Conservation (phyloP, 805 yeast genomes). For the Yarrowia osloensis region DNA sequence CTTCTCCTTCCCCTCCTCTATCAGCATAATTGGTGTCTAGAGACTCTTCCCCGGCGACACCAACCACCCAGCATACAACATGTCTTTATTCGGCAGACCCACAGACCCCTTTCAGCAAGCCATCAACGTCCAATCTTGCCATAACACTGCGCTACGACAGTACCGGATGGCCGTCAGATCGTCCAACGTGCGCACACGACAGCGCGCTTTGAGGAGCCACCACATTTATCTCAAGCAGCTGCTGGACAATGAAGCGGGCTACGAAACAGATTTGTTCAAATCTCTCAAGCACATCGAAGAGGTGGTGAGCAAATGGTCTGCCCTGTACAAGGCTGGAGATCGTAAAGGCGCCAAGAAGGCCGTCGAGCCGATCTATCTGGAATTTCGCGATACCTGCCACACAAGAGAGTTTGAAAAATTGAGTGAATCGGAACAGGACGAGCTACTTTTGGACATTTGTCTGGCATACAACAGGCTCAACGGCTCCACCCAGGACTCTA, state of each 20-base stretch:
- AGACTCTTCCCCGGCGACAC: background rate
- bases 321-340: background rate
- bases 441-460: slow-evolving; percentile 13
- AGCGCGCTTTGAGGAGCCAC: slow-evolving; percentile 10
- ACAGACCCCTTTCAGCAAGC: slow-evolving; percentile 23
- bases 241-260: slow-evolving; percentile 13
- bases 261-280: slow-evolving; percentile 16
- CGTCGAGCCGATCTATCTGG: slow-evolving; percentile 16
- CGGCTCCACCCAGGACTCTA: background rate
- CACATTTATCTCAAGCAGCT: slow-evolving; percentile 18
- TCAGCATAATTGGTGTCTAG: background rate
- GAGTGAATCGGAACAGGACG: slow-evolving; percentile 7
- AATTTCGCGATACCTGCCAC: slow-evolving; percentile 27
- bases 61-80: background rate
- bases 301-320: slow-evolving; percentile 1
- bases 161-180: slow-evolving; percentile 19
- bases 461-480: slow-evolving; percentile 18
- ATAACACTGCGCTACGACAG: slow-evolving; percentile 8
- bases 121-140: slow-evolving; percentile 8
- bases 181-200: slow-evolving; percentile 13
- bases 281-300: slow-evolving; percentile 8
- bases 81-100: slow-evolving; percentile 20
- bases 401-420: slow-evolving; percentile 18
- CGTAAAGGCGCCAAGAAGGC: slow-evolving; percentile 8
- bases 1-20: background rate